A percentile compares a stretch with the other conserved stretches of the same genome.
Evolutionary conservation across 2,329 filamentous ascomycete species (phyloP).

Genomic region (Pleoardoris graminearum): DNA sequence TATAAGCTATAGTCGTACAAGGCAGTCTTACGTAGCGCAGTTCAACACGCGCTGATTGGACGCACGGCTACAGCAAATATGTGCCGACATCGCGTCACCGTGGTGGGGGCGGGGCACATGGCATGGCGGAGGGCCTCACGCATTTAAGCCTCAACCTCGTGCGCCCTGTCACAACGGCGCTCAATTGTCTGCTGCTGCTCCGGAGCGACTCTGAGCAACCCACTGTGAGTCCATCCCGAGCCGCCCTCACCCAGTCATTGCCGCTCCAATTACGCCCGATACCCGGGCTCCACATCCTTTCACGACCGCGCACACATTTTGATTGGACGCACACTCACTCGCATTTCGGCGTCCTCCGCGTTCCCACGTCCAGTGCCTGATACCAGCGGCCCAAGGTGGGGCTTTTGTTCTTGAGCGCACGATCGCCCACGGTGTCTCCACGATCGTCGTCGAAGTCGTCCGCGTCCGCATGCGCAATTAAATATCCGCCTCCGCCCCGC

Average conservation of each 20-base stretch:
- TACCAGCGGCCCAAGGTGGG: too few species aligned
- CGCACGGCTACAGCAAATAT: background rate
- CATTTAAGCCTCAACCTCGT: conserved; percentile 2
- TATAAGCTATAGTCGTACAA: too few species aligned
- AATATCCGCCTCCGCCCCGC: conserved; percentile 8
- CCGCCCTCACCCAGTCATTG: background rate
- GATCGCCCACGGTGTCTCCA: background rate
- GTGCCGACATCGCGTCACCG: conserved; percentile 10
- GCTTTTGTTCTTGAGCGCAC: too few species aligned
- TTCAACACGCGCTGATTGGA: background rate
- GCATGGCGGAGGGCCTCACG: background rate
- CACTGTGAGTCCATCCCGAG: background rate
- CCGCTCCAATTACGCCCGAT: conserved; percentile 11
- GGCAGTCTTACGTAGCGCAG: background rate
- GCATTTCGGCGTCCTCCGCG: conserved; percentile 14
- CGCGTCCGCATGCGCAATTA: conserved; percentile 16
- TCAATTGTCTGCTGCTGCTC: background rate
- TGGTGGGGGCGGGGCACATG: conserved; percentile 13
- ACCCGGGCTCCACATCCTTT: conserved; percentile 12
- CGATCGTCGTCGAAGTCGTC: background rate
- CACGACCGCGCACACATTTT: conserved; percentile 23
- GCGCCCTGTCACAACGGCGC: background rate
- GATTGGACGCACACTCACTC: conserved; percentile 19
- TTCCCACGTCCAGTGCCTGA: too few species aligned
- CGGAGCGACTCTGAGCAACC: background rate